Base-by-base conservation (phyloP, 208 protist genomes). In the Porcisia hertigi region DNA sequence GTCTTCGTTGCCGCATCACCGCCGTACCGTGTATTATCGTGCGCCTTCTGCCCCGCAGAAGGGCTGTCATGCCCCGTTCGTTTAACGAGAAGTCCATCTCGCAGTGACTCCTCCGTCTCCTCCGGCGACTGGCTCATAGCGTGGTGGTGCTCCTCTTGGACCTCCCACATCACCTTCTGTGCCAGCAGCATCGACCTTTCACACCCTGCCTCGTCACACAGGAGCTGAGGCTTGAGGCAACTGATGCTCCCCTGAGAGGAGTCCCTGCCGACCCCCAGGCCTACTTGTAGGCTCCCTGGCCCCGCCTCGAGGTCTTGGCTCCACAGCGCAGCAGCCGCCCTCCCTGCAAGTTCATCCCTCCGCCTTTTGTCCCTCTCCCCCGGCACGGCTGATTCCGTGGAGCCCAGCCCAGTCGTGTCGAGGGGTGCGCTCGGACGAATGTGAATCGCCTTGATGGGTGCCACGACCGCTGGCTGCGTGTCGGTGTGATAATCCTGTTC, bases 171-270 rank as follows among this genome's bases (percentile, higher is more conserved):
- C 12, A 30, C 41, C 74, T 67, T 55, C 57, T 63, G 74, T 1
- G 75, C 49, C 12, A 59, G 60, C 47, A 53, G 49, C 64, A 52
- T 63, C 47, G 60, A 69, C 20, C 18, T 74, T 30, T 73, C 69
- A 39, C 69, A 58, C 20, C 75, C 65, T 52, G 65, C n/a, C 43
- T 54, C 65, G 39, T 53, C 52, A 36, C 20, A n/a, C 25, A 59
- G 41, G 67, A 73, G 23, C 59, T 65, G 67, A 49, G 43, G 34
- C 34, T 69, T 39, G 49, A 52, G 3, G 30, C 49, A 64, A 34
- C 47, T 73, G 49, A 49, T n/a, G 36, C 36, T 69, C 23, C 49
- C 58, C 67, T 69, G 25, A 54, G 69, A 73, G 4, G 67, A 67
- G 23, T n/a, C 49, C 47, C 65, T 20, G 65, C 65, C 54, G 23